Base-by-base conservation (phyloP, 2,329 filamentous ascomycete genomes). In the Penicillium sp. region DNA sequence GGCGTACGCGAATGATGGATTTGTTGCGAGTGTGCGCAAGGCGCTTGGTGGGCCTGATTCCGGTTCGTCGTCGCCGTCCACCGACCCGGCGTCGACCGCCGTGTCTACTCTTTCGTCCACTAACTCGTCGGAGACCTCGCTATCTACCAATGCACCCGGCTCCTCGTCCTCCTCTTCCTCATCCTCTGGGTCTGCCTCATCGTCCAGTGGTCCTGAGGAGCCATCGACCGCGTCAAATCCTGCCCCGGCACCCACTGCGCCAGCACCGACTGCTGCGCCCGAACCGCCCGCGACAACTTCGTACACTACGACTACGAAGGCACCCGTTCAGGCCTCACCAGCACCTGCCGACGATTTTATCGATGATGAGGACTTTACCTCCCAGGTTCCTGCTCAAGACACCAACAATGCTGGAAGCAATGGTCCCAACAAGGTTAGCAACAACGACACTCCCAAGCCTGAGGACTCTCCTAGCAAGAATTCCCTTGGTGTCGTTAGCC, bases 1-100 rank as follows among this genome's bases (percentile, higher is more conserved):
- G 77, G 80, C 85, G 1, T 87, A 83, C 65, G 75, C 77, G n/a
- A 89, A 89, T 74, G 37, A 67, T 1, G 86, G 85, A 1, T 88
- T 87, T 72, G 76, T 89, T 58, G 74, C 76, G 28, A 72, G 78
- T 40, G 76, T 88, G 4, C 58, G 58, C 73, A 75, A 66, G 60
- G 70, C 37, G 72, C 76, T 59, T 70, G 83, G 59, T 65, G 62
- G 65, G 69, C 64, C 1, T 84, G 83, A 8, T 86, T 86, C 73
- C 75, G 87, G 59, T 75, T 75, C 54, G 72, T 75, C 54, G 72
- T 76, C 62, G 76, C 68, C 68, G 68, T 64, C 67, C 62, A 59
- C 59, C 65, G 68, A 53, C 61, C 56, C 66, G 68, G 68, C 67
- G 68, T 70, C 68, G 68, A 63, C 63, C 62, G 60, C 68, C 65